Conservation (phyloP, 2,329 filamentous ascomycete genomes). For the Hymenoscyphus fraxineus region DNA sequence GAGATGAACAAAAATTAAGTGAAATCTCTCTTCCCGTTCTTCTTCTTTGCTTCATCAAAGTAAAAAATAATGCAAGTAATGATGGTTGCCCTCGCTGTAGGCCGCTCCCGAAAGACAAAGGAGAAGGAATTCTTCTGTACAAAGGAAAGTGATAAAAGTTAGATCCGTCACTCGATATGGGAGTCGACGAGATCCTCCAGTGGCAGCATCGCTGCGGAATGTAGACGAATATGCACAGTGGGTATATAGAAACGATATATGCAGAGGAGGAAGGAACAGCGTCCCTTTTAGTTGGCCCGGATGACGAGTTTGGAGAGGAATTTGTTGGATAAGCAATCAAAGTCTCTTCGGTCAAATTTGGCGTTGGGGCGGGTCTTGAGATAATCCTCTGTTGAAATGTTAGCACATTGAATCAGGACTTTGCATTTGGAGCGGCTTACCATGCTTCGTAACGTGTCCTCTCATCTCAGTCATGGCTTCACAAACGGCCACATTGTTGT, state of each 20-base stretch:
- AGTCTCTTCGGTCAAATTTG: slow-evolving; percentile 87
- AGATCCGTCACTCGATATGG: slow-evolving; percentile 4
- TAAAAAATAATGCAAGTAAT: slow-evolving; percentile 13
- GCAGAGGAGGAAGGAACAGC: slow-evolving; percentile 14
- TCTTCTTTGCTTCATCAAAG: neutral
- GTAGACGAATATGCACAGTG: slow-evolving; percentile 32
- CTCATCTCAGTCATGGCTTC: slow-evolving; percentile 95
- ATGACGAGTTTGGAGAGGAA: slow-evolving; percentile 96
- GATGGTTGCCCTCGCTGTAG: slow-evolving; percentile 23
- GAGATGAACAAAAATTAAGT: slow-evolving; percentile 4
- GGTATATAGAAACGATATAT: slow-evolving; percentile 31
- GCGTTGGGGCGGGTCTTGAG: slow-evolving; percentile 70
- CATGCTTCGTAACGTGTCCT: slow-evolving; percentile 87
- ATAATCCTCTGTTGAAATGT: slow-evolving; percentile 66
- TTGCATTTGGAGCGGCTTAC: slow-evolving; percentile 51
- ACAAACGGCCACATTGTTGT: slow-evolving; percentile 88
- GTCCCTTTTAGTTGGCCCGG: slow-evolving; percentile 69
- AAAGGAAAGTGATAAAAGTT: slow-evolving; percentile 26
- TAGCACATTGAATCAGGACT: neutral
- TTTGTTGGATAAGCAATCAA: slow-evolving; percentile 94
- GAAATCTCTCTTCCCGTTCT: neutral
- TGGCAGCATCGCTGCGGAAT: slow-evolving; percentile 28
- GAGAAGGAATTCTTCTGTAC: slow-evolving; percentile 19
- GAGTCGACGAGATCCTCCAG: slow-evolving; percentile 20
- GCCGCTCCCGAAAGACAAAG: slow-evolving; percentile 21